These are phyloP conservation scores for Aureobasidium sp. DNA, from an alignment of 2,329 filamentous ascomycete species.

Conservation along the genomic window DNA sequence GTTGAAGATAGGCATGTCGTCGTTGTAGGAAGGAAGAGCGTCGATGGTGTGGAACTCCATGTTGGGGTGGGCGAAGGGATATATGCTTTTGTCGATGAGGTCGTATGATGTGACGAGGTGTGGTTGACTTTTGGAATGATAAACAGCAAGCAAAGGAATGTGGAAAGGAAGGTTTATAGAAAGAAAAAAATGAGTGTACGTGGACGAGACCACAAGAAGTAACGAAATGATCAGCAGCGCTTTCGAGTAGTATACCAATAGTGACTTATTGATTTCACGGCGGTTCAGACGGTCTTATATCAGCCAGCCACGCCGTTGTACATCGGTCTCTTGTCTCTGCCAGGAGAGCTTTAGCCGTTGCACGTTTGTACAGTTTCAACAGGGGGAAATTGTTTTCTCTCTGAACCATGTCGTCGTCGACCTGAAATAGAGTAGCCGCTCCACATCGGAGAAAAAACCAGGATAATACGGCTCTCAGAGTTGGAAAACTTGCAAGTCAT, in stretches of 20 bases:
- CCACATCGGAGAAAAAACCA: not conserved
- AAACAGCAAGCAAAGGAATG: slow-evolving; percentile 7
- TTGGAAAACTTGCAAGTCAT: not conserved
- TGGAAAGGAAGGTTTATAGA: not conserved
- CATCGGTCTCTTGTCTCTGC: not conserved
- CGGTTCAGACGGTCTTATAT: slow-evolving; percentile 8
- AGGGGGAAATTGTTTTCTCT: slow-evolving; percentile 8
- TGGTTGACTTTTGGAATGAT: slow-evolving; percentile 7
- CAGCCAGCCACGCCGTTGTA: slow-evolving; percentile 10
- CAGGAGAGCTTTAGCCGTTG: slow-evolving; percentile 9
- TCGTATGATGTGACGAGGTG: not conserved
- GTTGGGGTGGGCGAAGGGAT: not conserved
- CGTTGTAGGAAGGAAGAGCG: slow-evolving; percentile 4
- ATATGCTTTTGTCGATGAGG: not conserved
- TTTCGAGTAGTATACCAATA: slow-evolving; percentile 7
- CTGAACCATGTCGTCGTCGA: not conserved
- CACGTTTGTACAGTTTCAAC: slow-evolving; percentile 10
- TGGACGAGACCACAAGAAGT: not conserved
- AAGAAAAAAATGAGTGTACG: not conserved
- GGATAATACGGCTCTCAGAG: not conserved
- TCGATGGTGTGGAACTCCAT: slow-evolving; percentile 10
- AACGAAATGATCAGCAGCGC: not conserved
- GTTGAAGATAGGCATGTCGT: slow-evolving; percentile 1
- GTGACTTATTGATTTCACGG: slow-evolving; percentile 7
- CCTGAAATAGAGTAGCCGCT: not conserved